A percentile compares a stretch with the other conserved stretches of the same genome.
Conservation (phyloP, 2,329 filamentous ascomycete species). For the Aspergillus brunneoviolaceus region DNA sequence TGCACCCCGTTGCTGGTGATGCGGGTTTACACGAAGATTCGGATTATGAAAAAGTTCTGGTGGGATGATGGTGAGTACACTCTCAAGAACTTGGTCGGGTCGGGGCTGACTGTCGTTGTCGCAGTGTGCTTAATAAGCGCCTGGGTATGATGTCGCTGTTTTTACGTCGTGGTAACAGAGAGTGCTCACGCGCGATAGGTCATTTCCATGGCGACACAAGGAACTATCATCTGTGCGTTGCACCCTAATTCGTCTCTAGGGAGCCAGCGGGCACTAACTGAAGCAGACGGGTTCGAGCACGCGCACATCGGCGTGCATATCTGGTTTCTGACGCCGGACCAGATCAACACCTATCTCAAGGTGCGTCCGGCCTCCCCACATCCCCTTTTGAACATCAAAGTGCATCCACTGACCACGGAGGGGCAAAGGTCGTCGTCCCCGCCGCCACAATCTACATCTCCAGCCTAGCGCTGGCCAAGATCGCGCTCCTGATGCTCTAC, state of each 20-base stretch:
- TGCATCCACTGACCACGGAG: no score
- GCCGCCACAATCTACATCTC: slow-evolving; percentile 24
- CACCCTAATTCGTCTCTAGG: no score
- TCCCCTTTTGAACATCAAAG: no score
- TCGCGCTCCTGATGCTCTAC: slow-evolving; percentile 26
- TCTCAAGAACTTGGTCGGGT: neutral
- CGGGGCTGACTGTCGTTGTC: neutral
- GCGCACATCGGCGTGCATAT: neutral
- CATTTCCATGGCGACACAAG: neutral
- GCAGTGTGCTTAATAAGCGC: slow-evolving; percentile 23
- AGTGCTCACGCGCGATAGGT: neutral
- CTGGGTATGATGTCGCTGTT: slow-evolving; percentile 17
- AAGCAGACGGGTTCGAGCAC: neutral
- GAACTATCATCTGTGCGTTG: neutral
- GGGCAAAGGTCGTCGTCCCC: slow-evolving; percentile 15
- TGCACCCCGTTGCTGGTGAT: slow-evolving; percentile 13
- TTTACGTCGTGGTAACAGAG: neutral
- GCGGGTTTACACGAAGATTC: slow-evolving; percentile 18
- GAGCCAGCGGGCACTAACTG: neutral
- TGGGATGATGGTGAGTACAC: slow-evolving; percentile 23
- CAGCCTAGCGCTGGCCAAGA: slow-evolving; percentile 24
- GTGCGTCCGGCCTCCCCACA: no score
- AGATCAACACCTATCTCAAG: neutral
- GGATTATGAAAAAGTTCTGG: slow-evolving; percentile 18
- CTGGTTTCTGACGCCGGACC: neutral